Conservation (phyloP, 495 filamentous ascomycete genomes). For the Staphylotrichum longicolle region DNA sequence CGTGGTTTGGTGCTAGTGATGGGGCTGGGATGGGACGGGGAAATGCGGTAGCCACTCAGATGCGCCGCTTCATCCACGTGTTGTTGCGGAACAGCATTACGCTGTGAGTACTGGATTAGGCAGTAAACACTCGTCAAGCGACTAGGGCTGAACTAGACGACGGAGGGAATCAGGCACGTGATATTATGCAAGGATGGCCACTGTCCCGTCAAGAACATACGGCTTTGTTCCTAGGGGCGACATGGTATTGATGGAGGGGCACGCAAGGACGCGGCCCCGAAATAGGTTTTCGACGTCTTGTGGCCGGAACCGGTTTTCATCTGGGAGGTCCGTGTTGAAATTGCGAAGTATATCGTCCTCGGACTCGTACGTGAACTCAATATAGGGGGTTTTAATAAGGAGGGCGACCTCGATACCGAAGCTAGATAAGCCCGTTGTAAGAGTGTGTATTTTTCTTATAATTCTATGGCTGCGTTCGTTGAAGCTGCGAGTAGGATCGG, state of each 20-base stretch:
- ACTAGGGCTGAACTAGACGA: too few species aligned
- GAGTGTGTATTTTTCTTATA: constrained; percentile 7
- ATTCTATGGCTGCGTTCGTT: constrained; percentile 8
- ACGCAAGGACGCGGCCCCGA: constrained; percentile 3
- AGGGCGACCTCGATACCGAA: constrained; percentile 9
- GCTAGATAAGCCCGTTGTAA: constrained; percentile 8
- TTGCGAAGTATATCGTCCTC: constrained; percentile 5
- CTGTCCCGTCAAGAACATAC: too few species aligned
- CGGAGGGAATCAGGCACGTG: too few species aligned
- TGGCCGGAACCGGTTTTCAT: constrained; percentile 13
- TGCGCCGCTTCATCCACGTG: too few species aligned
- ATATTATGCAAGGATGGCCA: too few species aligned
- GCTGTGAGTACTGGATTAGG: too few species aligned
- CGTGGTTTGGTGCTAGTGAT: too few species aligned
- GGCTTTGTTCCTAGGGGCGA: too few species aligned
- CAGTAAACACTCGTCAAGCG: too few species aligned
- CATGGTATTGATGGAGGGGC: constrained; percentile 9
- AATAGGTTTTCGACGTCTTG: constrained; percentile 11
- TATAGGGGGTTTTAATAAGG: constrained; percentile 4
- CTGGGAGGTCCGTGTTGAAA: constrained; percentile 4
- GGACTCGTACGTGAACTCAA: constrained; percentile 11
- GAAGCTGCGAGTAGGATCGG: constrained; percentile 6
- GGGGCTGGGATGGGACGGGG: too few species aligned
- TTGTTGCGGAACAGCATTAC: too few species aligned
- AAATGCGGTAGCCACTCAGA: too few species aligned